Percentiles rank a stretch among this genome's conserved stretches.
Evolutionary conservation across 345 rosid genomes (phyloP).

Genomic region (Rhizophora mangle): DNA sequence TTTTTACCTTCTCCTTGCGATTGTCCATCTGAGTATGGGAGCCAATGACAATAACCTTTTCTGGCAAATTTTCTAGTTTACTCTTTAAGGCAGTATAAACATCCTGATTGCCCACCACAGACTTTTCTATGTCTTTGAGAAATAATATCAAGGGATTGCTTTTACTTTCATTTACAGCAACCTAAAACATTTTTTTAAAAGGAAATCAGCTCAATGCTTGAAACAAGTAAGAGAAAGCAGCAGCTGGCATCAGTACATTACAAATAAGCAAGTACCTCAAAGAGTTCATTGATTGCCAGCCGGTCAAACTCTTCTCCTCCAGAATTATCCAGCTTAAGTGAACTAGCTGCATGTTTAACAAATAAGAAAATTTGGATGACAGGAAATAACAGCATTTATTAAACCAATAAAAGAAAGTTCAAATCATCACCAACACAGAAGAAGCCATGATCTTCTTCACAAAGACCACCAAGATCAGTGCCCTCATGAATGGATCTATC

Average conservation of each 20-base stretch:
- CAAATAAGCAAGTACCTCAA: constrained; percentile 55
- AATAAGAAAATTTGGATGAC: constrained; percentile 3
- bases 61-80: constrained; percentile 80
- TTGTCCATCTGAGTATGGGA: constrained; percentile 86
- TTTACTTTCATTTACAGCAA: constrained; percentile 65
- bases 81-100: constrained; percentile 55
- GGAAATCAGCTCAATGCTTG: constrained; percentile 10
- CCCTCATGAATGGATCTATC: constrained; percentile 84
- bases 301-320: constrained; percentile 79
- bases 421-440: constrained; percentile 68
- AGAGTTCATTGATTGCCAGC: constrained; percentile 76
- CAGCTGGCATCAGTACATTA: background rate
- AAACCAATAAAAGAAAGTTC: background rate
- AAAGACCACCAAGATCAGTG: constrained; percentile 88
- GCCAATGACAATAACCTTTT: constrained; percentile 74
- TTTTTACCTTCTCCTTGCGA: constrained; percentile 87
- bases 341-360: constrained; percentile 49
- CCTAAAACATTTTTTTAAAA: constrained; percentile 40
- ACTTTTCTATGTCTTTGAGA: constrained; percentile 89
- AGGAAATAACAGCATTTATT: background rate
- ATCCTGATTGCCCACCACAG: constrained; percentile 70
- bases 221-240: background rate
- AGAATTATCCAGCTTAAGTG: constrained; percentile 76
- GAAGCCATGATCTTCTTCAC: constrained; percentile 89
- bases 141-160: constrained; percentile 68